Evolutionary conservation across 2,329 filamentous ascomycete genomes (phyloP).

Genomic region (Blastomyces percursus): DNA sequence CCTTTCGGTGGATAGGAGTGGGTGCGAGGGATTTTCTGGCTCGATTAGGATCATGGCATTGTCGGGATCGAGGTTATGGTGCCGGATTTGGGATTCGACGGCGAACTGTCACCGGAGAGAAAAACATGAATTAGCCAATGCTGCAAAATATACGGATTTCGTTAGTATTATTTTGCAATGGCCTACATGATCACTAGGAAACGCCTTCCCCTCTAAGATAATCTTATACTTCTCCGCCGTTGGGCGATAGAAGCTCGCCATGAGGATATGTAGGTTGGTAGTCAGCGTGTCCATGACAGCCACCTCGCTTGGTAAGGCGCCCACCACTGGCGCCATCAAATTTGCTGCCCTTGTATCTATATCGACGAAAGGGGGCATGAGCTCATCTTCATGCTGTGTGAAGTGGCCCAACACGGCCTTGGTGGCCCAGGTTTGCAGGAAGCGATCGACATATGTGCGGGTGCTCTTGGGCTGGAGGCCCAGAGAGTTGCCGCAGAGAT

Average conservation of each 20-base stretch:
- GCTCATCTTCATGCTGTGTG: conserved; percentile 53
- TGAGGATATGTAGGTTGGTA: conserved; percentile 66
- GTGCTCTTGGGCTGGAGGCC: conserved; percentile 68
- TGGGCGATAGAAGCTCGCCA: conserved; percentile 75
- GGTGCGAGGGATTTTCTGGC: conserved; percentile 42
- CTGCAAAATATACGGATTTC: not conserved
- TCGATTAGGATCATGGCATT: conserved; percentile 64
- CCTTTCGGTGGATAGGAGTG: conserved; percentile 57
- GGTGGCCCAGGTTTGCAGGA: conserved; percentile 72
- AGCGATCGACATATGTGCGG: conserved; percentile 54
- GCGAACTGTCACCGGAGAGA: conserved; percentile 53
- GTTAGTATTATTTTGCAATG: not conserved
- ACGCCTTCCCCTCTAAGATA: conserved; percentile 80
- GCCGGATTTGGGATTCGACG: conserved; percentile 66
- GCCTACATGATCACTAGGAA: conserved; percentile 70
- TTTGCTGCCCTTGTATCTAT: conserved; percentile 63
- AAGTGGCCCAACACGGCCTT: conserved; percentile 83
- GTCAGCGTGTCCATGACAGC: conserved; percentile 84
- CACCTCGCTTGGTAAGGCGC: conserved; percentile 60
- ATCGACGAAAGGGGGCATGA: conserved; percentile 62
- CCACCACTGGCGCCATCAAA: conserved; percentile 62
- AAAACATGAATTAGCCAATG: too few species aligned
- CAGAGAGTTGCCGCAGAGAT: conserved; percentile 83
- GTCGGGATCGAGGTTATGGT: conserved; percentile 56
- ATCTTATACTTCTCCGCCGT: conserved; percentile 59